Conservation (phyloP, 192 early-diverging fungal species). For the Haplosporangium gracile region DNA sequence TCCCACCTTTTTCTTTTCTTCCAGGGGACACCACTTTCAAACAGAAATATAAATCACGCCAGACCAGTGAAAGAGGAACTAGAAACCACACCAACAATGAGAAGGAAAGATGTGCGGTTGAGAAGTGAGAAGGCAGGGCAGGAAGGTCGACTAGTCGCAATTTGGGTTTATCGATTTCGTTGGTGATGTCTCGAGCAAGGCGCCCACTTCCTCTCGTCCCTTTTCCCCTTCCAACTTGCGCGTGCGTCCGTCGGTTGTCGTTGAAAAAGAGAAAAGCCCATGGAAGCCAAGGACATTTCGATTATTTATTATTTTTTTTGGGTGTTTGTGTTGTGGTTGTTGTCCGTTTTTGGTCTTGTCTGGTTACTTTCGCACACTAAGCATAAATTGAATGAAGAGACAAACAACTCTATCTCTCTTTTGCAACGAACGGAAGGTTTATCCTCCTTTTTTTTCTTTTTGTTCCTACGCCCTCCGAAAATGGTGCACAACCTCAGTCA, state of each 20-base stretch:
- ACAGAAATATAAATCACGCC: no score
- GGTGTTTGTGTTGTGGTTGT: neutral
- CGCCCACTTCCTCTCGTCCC: neutral
- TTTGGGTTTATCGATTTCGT: neutral
- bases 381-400: neutral
- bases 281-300: neutral
- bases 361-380: conserved; percentile 7
- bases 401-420: neutral
- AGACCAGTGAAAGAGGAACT: no score
- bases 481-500: neutral
- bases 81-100: no score
- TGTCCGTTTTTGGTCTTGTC: neutral
- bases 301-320: neutral
- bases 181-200: neutral
- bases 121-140: no score
- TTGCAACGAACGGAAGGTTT: neutral
- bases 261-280: neutral
- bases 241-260: no score
- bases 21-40: no score
- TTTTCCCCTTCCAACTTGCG: no score
- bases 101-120: no score
- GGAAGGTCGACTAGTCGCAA: neutral
- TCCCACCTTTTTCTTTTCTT: no score
- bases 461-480: conserved; percentile 4
- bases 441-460: neutral